phyloP scores from a whole-genome alignment of 2,329 filamentous ascomycete genomes.

The Beauveria pseudobassiana region DNA sequence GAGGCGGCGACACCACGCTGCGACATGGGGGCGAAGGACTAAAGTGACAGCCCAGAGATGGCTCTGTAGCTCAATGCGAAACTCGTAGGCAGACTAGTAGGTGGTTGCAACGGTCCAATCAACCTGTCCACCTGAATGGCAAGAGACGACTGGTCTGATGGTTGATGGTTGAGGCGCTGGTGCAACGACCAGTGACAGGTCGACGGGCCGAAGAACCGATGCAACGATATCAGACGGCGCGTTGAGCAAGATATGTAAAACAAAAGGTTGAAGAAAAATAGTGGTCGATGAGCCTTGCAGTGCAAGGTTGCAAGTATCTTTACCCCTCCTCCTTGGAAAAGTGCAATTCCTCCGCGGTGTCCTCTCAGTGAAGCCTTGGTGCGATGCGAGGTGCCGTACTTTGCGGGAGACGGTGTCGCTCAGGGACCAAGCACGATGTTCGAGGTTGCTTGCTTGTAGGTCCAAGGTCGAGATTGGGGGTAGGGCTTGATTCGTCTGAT shows the following conservation, averaged over 20 bases:
- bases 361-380: background rate
- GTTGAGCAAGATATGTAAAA: background rate
- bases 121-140: background rate
- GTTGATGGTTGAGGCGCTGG: background rate
- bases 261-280: background rate
- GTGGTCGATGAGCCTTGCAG: background rate
- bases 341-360: background rate
- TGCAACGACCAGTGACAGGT: background rate
- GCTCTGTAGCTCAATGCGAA: too few species aligned
- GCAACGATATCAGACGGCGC: background rate
- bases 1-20: background rate
- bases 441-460: background rate
- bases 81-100: background rate
- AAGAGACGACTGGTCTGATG: background rate
- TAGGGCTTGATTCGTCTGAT: background rate
- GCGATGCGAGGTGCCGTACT: background rate
- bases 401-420: background rate
- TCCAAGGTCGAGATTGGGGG: background rate
- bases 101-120: background rate
- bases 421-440: background rate
- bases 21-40: background rate
- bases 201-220: background rate
- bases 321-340: background rate
- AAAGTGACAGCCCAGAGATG: too few species aligned
- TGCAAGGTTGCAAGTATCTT: background rate